These are phyloP conservation scores for Agaricus blazei DNA, from an alignment of 768 basidiomycete species.

Conservation along the genomic window DNA sequence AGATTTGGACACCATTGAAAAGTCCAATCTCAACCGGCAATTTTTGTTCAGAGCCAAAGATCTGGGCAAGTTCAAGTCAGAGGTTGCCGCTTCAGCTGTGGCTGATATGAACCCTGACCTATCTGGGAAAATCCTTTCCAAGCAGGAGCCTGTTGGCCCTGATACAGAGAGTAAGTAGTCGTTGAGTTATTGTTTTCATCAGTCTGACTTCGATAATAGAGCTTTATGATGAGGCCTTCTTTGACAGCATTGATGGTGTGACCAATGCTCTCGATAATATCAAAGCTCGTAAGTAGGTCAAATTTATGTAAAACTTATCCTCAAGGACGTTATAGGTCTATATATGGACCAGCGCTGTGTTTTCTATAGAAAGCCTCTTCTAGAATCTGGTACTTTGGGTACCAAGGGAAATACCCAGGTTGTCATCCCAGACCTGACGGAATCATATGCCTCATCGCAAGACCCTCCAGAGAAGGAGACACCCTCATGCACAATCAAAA, in stretches of 20 bases:
- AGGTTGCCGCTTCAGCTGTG: conserved; percentile 88
- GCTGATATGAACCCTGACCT: conserved; percentile 95
- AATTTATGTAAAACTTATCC: neutral
- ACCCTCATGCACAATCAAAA: conserved; percentile 96
- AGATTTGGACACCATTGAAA: conserved; percentile 98
- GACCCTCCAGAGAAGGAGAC: conserved; percentile 98
- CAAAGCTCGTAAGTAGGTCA: conserved; percentile 69
- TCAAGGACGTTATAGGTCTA: conserved; percentile 45
- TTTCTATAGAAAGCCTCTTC: conserved; percentile 90
- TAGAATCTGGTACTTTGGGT: conserved; percentile 97
- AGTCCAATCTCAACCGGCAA: conserved; percentile 96
- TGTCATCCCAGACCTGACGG: conserved; percentile 88
- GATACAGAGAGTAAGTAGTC: conserved; percentile 80
- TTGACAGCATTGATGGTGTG: conserved; percentile 82
- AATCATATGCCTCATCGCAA: conserved; percentile 96
- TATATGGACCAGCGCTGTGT: conserved; percentile 99
- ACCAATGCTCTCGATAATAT: conserved; percentile 98
- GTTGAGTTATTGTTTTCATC: too few species aligned
- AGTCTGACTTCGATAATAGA: conserved; percentile 36
- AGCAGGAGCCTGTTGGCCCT: conserved; percentile 91
- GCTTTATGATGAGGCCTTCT: conserved; percentile 86
- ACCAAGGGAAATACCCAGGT: conserved; percentile 98
- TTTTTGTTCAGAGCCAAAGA: conserved; percentile 98
- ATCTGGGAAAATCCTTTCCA: conserved; percentile 76
- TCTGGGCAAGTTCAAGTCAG: conserved; percentile 94